Base-by-base conservation (phyloP, 352 stramenopile species). In the Globisporangium recalcitrans region DNA sequence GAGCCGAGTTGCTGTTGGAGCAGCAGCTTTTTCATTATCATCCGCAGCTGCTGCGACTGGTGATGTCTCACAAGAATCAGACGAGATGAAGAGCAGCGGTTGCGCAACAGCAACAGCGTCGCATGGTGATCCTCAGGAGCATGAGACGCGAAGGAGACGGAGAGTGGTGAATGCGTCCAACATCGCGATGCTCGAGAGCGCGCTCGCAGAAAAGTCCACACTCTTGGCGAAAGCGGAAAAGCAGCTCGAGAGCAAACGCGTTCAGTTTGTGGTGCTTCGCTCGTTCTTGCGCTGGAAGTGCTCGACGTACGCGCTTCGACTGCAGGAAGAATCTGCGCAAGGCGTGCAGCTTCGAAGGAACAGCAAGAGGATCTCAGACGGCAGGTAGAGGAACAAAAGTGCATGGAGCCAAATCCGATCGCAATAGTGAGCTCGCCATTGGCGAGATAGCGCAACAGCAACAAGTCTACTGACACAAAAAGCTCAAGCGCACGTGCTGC, bases 261-360 rank as follows among this genome's bases (percentile, higher is more conserved):
- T 70, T 40, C 75, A 80, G 55, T 77, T 81, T 42, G 47, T 75
- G 13, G 32, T 78, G 2, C 42, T 79, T n/a, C 68, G 69, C 47
- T 68, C 68, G 6, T 83, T 83, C 51, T 46, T 81, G 47, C 73
- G 65, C 47, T 83, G 75, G 75, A 80, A 77, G 52, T 69, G 67
- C 62, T 46, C 63, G 8, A 65, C 60, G 48, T 60, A 62, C 22
- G 36, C 58, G 27, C 53, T 70, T 2, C 63, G 63, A 1, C 42
- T 67, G 31, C 55, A 60, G 40, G 57, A 63, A 32, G 48, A 49
- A 11, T 16, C 10, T 7, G 26, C n/a, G 19, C 6, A 21, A 22
- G 6, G 16, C 36, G 5, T 16, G 8, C 5, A 21, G 8, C 8
- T 46, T 2, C 38, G 22, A 46, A 46, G 38, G 38, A 46, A 22